phyloP scores from a whole-genome alignment of 768 basidiomycete species.

The Podaxis sp. region DNA sequence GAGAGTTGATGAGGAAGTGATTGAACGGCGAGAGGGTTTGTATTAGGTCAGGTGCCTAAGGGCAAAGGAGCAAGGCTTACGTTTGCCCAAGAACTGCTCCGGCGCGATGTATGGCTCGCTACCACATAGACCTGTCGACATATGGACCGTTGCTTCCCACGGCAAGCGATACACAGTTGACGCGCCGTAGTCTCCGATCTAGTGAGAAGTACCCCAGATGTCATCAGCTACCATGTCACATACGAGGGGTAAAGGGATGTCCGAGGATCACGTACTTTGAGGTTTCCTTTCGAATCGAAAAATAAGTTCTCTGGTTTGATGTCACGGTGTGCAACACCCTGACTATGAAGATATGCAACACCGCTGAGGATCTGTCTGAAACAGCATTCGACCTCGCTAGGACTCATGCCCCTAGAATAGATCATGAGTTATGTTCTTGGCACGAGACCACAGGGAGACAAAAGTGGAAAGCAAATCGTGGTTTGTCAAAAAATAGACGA shows the following conservation, averaged over 20 bases:
- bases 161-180: constrained; percentile 99
- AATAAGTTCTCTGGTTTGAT: constrained; percentile 98
- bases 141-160: constrained; percentile 96
- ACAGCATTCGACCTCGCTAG: constrained; percentile 93
- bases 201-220: constrained; percentile 1
- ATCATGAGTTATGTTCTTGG: constrained; percentile 6
- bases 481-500: constrained; percentile 8
- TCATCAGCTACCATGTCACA: not conserved
- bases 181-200: constrained; percentile 99
- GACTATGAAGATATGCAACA: constrained; percentile 88
- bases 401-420: constrained; percentile 61
- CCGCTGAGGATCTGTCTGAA: constrained; percentile 95
- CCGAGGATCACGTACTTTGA: constrained; percentile 64
- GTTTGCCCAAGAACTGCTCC: constrained; percentile 95
- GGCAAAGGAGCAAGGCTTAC: constrained; percentile 56
- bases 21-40: constrained; percentile 28
- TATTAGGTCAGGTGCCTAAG: constrained; percentile 33
- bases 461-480: not conserved
- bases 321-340: constrained; percentile 97
- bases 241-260: not conserved
- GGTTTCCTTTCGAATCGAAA: constrained; percentile 87
- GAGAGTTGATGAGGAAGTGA: constrained; percentile 14
- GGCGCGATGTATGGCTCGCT: constrained; percentile 99
- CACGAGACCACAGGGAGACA: constrained; percentile 4
- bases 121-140: constrained; percentile 96